Evolutionary conservation across 78 protist species (phyloP).

Genomic region (Cavenderia fasciculata): DNA sequence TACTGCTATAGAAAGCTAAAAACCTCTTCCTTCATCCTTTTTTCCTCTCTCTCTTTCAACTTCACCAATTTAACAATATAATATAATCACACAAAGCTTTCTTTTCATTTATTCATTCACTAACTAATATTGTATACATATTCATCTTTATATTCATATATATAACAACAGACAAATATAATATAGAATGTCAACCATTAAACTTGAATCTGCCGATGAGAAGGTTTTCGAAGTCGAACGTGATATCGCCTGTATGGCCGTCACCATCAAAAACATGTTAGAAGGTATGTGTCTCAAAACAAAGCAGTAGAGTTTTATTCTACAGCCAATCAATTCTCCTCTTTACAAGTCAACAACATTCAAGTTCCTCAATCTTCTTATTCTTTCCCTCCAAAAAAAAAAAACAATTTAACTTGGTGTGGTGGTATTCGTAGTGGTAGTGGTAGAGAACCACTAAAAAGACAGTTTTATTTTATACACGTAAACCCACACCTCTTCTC

Average conservation of each 20-base stretch:
- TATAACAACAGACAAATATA: neutral
- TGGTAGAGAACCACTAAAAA: no score
- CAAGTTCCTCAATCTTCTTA: no score
- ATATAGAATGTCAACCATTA: slow-evolving; percentile 48
- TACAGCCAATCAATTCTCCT: no score
- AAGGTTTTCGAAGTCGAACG: slow-evolving; percentile 59
- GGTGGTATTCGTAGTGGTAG: no score
- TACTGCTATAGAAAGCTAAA: no score
- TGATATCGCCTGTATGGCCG: slow-evolving; percentile 74
- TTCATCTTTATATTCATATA: neutral
- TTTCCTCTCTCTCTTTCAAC: neutral
- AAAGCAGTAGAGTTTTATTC: no score
- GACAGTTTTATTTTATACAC: no score
- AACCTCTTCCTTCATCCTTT: no score
- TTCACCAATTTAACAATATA: neutral
- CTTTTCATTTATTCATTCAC: neutral
- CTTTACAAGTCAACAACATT: no score
- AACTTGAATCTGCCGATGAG: slow-evolving; percentile 70
- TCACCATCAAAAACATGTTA: slow-evolving; percentile 69
- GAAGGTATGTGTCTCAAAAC: slow-evolving; percentile 45
- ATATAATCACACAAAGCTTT: neutral
- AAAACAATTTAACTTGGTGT: no score
- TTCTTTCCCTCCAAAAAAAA: no score
- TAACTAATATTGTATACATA: neutral
- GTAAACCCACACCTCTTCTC: no score